Evolutionary conservation across 768 basidiomycete species (phyloP).

Genomic region (Leucogyrophana mollusca): DNA sequence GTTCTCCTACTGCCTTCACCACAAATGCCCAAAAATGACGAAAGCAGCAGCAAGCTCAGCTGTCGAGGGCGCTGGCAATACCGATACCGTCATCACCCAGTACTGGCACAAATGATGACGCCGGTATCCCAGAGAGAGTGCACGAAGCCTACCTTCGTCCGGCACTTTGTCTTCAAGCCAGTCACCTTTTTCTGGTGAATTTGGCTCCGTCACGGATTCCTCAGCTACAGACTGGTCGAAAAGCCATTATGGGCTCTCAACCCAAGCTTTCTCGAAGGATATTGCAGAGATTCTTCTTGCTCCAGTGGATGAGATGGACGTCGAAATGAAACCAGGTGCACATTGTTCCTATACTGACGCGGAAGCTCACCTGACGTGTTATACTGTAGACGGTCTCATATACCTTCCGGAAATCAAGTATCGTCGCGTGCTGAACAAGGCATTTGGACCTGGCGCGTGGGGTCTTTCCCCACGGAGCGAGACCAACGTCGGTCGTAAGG

Average conservation of each 20-base stretch:
- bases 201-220: slow-evolving; percentile 17
- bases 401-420: slow-evolving; percentile 99
- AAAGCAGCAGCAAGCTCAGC: slow-evolving; percentile 33
- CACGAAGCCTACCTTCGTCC: slow-evolving; percentile 15
- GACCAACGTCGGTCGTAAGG: slow-evolving; percentile 82
- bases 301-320: slow-evolving; percentile 71
- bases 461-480: slow-evolving; percentile 92
- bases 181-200: slow-evolving; percentile 27
- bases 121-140: slow-evolving; percentile 10
- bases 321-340: slow-evolving; percentile 96
- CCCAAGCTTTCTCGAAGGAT: slow-evolving; percentile 75
- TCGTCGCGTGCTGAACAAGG: slow-evolving; percentile 84
- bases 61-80: slow-evolving; percentile 18
- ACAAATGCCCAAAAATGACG: slow-evolving; percentile 16
- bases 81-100: slow-evolving; percentile 15
- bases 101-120: slow-evolving; percentile 20
- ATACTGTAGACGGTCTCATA: slow-evolving; percentile 73
- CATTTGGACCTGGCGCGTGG: slow-evolving; percentile 97
- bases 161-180: slow-evolving; percentile 14
- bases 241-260: slow-evolving; percentile 79
- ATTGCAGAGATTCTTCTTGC: slow-evolving; percentile 69
- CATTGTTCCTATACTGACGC: slow-evolving; percentile 21
- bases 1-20: slow-evolving; percentile 13
- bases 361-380: slow-evolving; percentile 1
- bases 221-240: slow-evolving; percentile 78